Evolutionary conservation across 2,329 filamentous ascomycete species (phyloP).

Genomic region (Rosellinia necatrix): DNA sequence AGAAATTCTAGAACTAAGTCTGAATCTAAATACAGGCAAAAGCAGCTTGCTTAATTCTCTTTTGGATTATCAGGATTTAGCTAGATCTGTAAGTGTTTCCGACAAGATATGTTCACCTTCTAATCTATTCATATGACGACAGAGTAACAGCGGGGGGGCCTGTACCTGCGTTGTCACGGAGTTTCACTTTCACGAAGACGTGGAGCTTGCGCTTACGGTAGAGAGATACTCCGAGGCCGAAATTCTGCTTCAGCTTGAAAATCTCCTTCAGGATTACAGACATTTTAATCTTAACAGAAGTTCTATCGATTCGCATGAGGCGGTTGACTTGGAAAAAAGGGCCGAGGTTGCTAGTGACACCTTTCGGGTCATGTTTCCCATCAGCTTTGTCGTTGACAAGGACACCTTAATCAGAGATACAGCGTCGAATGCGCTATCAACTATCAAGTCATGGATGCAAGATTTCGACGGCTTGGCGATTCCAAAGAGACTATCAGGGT

Average conservation of each 20-base stretch:
- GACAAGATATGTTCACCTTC: not conserved
- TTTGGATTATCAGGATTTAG: slow-evolving; percentile 47
- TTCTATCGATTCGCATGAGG: slow-evolving; percentile 30
- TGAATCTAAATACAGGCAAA: slow-evolving; percentile 45
- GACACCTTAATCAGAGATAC: slow-evolving; percentile 25
- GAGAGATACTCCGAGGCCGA: slow-evolving; percentile 42
- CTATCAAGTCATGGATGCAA: slow-evolving; percentile 33
- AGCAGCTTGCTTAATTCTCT: slow-evolving; percentile 56
- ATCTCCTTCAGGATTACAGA: slow-evolving; percentile 45
- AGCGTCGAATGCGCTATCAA: slow-evolving; percentile 24
- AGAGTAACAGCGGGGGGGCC: slow-evolving; percentile 51
- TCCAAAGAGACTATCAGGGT: not conserved
- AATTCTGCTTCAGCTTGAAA: slow-evolving; percentile 41
- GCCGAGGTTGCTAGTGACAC: slow-evolving; percentile 44
- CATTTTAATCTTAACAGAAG: slow-evolving; percentile 39
- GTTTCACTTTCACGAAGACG: slow-evolving; percentile 45
- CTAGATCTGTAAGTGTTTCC: slow-evolving; percentile 47
- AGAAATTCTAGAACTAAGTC: not conserved
- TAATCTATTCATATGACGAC: not conserved
- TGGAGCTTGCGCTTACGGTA: slow-evolving; percentile 43
- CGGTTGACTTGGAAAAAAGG: slow-evolving; percentile 32
- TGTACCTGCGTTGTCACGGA: slow-evolving; percentile 56
- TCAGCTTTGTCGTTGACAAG: slow-evolving; percentile 28
- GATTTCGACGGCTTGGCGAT: slow-evolving; percentile 15
- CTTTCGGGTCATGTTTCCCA: slow-evolving; percentile 45